A percentile compares a stretch with the other conserved stretches of the same genome.
phyloP scores from a whole-genome alignment of 345 rosid species.

The Pistacia vera region DNA sequence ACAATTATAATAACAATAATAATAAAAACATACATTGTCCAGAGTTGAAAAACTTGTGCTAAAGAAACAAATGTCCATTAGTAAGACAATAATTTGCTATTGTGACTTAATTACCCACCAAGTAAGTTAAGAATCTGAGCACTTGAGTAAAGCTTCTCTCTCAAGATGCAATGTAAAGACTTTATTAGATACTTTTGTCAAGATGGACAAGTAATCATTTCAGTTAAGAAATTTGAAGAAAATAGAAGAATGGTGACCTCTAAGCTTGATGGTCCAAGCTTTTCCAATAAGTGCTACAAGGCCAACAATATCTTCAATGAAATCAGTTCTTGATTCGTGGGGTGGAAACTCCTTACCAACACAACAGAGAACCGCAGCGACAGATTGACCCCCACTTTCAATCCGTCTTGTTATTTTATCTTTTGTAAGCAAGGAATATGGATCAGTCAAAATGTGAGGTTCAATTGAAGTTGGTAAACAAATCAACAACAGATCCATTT shows the following conservation, averaged over 20 bases:
- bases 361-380: constrained; percentile 47
- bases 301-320: constrained; percentile 42
- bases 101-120: constrained; percentile 53
- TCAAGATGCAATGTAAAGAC: constrained; percentile 54
- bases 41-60: too few species aligned
- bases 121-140: constrained; percentile 33
- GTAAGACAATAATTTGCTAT: too few species aligned
- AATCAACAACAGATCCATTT: not conserved
- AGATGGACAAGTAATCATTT: not conserved
- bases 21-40: not conserved
- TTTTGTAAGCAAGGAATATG: constrained; percentile 34
- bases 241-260: constrained; percentile 38
- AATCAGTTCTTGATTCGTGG: constrained; percentile 20
- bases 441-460: constrained; percentile 16
- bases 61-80: too few species aligned
- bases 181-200: constrained; percentile 50
- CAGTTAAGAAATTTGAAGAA: not conserved
- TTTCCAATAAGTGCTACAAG: constrained; percentile 63
- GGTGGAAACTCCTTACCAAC: constrained; percentile 12
- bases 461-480: constrained; percentile 38
- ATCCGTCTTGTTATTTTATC: constrained; percentile 49
- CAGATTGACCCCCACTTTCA: constrained; percentile 37
- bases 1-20: too few species aligned
- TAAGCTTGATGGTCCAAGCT: constrained; percentile 38
- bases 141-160: constrained; percentile 48